Percentiles rank a stretch among this genome's conserved stretches.
Conservation (phyloP, 768 basidiomycete genomes). For the Pulveroboletus sp. region DNA sequence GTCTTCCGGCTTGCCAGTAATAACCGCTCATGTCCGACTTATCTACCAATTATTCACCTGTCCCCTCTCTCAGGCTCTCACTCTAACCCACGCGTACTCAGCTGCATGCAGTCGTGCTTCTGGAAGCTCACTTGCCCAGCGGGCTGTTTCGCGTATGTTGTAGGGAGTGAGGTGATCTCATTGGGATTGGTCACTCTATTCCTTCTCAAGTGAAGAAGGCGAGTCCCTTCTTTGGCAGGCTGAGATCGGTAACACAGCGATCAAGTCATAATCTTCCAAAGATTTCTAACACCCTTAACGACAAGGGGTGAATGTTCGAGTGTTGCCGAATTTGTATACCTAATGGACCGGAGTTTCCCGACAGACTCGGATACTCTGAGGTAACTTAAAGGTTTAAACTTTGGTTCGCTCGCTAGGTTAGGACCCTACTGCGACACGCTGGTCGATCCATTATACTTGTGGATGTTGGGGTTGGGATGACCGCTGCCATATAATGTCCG, state of each 20-base stretch:
- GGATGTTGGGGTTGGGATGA: not conserved
- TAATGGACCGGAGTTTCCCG: slow-evolving; percentile 1
- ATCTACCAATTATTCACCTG: not conserved
- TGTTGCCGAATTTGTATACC: not conserved
- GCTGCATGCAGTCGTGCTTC: slow-evolving; percentile 1
- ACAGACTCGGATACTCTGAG: not conserved
- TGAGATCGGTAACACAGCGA: slow-evolving; percentile 10
- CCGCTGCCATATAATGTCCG: not conserved
- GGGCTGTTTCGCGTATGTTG: not conserved
- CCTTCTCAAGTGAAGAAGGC: too few species aligned
- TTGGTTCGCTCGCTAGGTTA: not conserved
- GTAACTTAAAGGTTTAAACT: not conserved
- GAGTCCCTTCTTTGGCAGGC: too few species aligned
- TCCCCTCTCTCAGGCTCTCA: not conserved
- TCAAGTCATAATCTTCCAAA: not conserved
- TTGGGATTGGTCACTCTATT: slow-evolving; percentile 6
- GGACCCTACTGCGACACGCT: not conserved
- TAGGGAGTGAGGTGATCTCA: slow-evolving; percentile 4
- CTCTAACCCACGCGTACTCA: slow-evolving; percentile 9
- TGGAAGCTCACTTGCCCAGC: not conserved
- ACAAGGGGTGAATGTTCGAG: slow-evolving; percentile 3
- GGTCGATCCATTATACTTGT: slow-evolving; percentile 3
- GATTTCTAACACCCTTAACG: slow-evolving; percentile 9
- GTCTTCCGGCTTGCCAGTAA: not conserved
- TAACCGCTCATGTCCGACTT: not conserved